phyloP scores from a whole-genome alignment of 345 rosid species.

The Lepidium sativum region DNA sequence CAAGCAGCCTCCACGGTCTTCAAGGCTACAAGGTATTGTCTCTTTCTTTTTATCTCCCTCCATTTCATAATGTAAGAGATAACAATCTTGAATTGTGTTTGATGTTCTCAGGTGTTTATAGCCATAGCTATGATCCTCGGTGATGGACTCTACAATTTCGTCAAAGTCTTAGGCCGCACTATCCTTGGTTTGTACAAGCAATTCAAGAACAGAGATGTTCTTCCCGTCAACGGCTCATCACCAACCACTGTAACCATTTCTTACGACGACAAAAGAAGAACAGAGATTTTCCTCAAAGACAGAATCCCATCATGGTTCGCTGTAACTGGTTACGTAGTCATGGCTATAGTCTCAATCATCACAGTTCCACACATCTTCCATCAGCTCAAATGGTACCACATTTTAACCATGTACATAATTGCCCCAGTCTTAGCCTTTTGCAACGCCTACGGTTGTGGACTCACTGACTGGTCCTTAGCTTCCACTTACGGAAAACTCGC shows the following conservation, averaged over 20 bases:
- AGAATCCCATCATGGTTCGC: slow-evolving; percentile 60
- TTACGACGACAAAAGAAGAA: slow-evolving; percentile 53
- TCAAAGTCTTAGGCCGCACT: slow-evolving; percentile 47
- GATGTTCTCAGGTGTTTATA: slow-evolving; percentile 44
- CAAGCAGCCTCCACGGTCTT: slow-evolving; percentile 40
- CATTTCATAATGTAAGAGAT: background rate
- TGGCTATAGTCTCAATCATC: slow-evolving; percentile 38
- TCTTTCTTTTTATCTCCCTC: background rate
- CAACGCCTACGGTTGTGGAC: slow-evolving; percentile 68
- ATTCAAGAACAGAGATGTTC: slow-evolving; percentile 30
- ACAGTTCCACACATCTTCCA: slow-evolving; percentile 49
- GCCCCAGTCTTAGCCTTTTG: slow-evolving; percentile 61
- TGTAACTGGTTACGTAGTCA: slow-evolving; percentile 32
- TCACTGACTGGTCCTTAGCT: slow-evolving; percentile 71
- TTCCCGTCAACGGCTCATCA: slow-evolving; percentile 33
- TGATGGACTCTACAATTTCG: slow-evolving; percentile 57
- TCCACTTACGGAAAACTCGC: slow-evolving; percentile 69
- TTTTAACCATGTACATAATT: slow-evolving; percentile 42
- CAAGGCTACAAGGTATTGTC: slow-evolving; percentile 54
- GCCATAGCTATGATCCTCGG: slow-evolving; percentile 70
- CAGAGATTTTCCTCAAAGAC: slow-evolving; percentile 51
- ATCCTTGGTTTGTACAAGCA: slow-evolving; percentile 32
- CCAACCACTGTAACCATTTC: slow-evolving; percentile 18
- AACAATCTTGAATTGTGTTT: background rate
- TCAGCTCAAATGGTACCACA: slow-evolving; percentile 56